Evolutionary conservation across 2,329 filamentous ascomycete genomes (phyloP), one percentile per base, ranked within the genome.

Genomic region (Drechslerella dactyloides): DNA sequence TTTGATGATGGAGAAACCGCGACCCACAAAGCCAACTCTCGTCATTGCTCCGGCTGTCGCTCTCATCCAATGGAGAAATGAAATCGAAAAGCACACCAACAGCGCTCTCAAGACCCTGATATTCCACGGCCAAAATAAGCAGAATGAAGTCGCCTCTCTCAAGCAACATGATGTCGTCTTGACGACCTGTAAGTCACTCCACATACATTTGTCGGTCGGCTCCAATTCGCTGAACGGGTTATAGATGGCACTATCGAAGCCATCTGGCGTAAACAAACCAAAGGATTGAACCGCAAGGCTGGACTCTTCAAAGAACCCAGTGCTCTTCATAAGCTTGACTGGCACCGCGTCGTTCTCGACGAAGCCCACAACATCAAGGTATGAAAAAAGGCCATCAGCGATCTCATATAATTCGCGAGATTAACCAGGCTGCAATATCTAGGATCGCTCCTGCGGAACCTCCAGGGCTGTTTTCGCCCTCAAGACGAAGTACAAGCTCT

Each of bases 391-490:
- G n/a, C n/a, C n/a, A n/a, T n/a, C n/a, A n/a, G n/a, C n/a, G n/a
- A n/a, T n/a, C n/a, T 4, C 35, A 35, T n/a, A 33, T 30, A 4
- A 3, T 17, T 3, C 15, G 4, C 15, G 21, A 3, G 15, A 10
- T 15, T 19, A 27, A 51, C 46, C 21, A 8, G 27, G 15, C n/a
- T 42, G n/a, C 15, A 13, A 13, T 15, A 3, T 13, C 37, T 42
- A 91, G 83, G 87, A 87, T 10, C 87, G 93, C 72, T 91, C 88
- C 21, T 96, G 93, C 7, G 91, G 93, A 81, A 94, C 94, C 11
- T 94, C 94, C 21, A 96, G 91, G 80, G 93, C 94, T 44, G 97
- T 93, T 79, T 97, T 97, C 78, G 92, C 93, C 0, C 83, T 99
- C 46, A 88, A 92, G 70, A 90, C 90, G 17, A 87, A 85, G 17